A percentile compares a stretch with the other conserved stretches of the same genome.
Conservation (phyloP, 805 yeast species). For the Komagataella populi region DNA sequence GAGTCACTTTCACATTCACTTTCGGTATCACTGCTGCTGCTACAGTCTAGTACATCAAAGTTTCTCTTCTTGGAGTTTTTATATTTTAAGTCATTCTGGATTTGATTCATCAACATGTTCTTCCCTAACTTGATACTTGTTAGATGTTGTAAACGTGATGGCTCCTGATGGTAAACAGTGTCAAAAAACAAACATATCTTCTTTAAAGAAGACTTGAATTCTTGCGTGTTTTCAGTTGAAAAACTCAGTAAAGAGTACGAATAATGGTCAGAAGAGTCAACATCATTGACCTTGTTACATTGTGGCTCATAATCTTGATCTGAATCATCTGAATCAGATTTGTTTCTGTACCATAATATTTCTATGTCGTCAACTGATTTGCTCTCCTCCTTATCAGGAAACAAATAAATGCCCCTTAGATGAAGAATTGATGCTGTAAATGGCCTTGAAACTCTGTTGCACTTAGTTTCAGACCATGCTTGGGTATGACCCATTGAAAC, state of each 20-base stretch:
- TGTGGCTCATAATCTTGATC: background rate
- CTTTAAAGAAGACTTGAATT: background rate
- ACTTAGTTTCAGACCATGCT: background rate
- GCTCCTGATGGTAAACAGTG: background rate
- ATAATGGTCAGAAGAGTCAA: background rate
- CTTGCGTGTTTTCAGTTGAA: background rate
- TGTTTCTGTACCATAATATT: background rate
- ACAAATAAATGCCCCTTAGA: background rate
- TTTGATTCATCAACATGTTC: background rate
- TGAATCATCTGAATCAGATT: background rate
- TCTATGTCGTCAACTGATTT: background rate
- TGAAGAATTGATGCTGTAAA: background rate
- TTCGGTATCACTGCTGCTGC: background rate
- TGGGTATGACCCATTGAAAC: background rate
- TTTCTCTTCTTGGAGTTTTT: background rate
- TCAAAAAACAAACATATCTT: background rate
- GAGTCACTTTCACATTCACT: background rate
- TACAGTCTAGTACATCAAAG: background rate
- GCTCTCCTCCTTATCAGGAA: background rate
- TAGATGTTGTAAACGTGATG: background rate
- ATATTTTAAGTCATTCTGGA: background rate
- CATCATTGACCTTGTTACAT: background rate
- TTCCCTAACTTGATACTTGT: slow-evolving; percentile 3
- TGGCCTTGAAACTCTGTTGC: background rate
- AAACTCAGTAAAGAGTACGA: background rate